Evolutionary conservation across 805 yeast species (phyloP), one percentile per base, ranked within the genome.

Genomic region (Grigorovia jiainica): DNA sequence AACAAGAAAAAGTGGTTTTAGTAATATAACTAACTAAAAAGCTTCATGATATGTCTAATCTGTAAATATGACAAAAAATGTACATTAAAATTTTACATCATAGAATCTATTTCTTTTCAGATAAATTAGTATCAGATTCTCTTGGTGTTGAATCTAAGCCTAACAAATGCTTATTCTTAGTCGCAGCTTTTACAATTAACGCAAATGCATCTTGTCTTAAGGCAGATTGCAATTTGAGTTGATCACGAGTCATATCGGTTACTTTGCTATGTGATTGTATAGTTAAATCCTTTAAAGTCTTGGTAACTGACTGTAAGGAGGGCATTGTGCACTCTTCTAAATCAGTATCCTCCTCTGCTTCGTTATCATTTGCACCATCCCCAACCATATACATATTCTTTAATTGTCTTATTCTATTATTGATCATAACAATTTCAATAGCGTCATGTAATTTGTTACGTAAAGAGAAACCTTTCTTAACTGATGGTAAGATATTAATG

Each of bases 391-490:
- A 83, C 50, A 78, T 53, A 43, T 71, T 70, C 63, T 81, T 78
- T 57, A 90, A 72, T 50, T 80, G 79, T 54, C 75, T 70, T 60
- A 90, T 78, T 59, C 84, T 75, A 63, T 87, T 87, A 54, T 82
- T 78, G 64, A 90, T 75, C 52, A 78, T 78, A 40, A 90, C 89
- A 56, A 86, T 69, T 59, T 87, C 92, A 52, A 86, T 81, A 31
- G 92, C 97, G 52, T 82, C 84, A 54, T 80, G 78, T 67, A 92
- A 79, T 63, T 83, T 87, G 54, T 75, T 72, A 57, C 84, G 86
- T 25, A 95, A 94, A 57, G 81, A 78, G 72, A 87, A 84, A 35
- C 85, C 86, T 56, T 79, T 78, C 66, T 78, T 77, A 64, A 90
- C 79, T 57, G 70, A 73, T 19, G 95, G 95, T 61, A 87, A 73